Evolutionary conservation across 768 basidiomycete species (phyloP).

Genomic region (Paxillus rubicundulus): DNA sequence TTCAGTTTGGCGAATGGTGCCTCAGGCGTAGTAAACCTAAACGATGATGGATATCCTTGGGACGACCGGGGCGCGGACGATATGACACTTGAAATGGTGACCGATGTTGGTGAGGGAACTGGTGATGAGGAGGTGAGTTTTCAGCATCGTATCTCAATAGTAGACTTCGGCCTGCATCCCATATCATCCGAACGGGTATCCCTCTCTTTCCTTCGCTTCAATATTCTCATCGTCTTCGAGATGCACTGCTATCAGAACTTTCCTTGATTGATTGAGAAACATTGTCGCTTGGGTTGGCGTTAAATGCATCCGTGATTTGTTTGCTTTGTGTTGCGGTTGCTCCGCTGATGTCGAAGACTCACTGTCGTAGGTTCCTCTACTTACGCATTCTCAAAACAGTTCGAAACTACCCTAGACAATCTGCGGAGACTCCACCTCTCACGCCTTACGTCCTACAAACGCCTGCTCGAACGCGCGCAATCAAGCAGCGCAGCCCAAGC

Average conservation of each 20-base stretch:
- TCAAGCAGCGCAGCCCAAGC: constrained; percentile 76
- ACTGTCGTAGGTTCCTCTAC: neutral
- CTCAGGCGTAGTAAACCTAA: constrained; percentile 17
- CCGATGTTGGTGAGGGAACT: constrained; percentile 52
- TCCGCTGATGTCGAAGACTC: neutral
- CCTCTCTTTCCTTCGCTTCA: neutral
- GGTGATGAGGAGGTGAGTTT: constrained; percentile 67
- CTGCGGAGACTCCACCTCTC: constrained; percentile 42
- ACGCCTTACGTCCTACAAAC: constrained; percentile 72
- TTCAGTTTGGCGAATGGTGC: constrained; percentile 24
- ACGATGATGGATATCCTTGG: constrained; percentile 23
- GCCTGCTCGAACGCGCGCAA: constrained; percentile 78
- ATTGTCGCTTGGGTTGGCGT: too few relatives aligned
- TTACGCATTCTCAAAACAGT: constrained; percentile 28
- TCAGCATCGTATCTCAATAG: neutral
- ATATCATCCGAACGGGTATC: neutral
- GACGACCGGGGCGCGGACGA: constrained; percentile 49
- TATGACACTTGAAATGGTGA: constrained; percentile 72
- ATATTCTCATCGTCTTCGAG: too few relatives aligned
- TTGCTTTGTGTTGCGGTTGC: neutral
- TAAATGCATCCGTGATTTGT: neutral
- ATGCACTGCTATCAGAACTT: neutral
- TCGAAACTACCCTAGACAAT: constrained; percentile 42
- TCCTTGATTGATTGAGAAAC: too few relatives aligned
- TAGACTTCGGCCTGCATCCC: neutral